Evolutionary conservation across 192 early-diverging fungal genomes (phyloP).

Genomic region (Mortierella hygrophila): DNA sequence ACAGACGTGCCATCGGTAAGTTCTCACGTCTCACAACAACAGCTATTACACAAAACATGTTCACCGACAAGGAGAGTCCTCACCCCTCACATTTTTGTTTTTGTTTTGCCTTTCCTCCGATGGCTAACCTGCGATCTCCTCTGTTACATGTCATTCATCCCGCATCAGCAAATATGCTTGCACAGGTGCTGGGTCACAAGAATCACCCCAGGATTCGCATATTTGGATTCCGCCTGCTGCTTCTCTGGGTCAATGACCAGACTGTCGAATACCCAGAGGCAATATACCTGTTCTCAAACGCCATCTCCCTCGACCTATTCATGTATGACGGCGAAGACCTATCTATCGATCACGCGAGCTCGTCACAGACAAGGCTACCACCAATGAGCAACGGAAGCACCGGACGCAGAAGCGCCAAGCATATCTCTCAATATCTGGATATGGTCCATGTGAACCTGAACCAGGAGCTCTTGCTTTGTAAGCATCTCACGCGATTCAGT

Average conservation of each 20-base stretch:
- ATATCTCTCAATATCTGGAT: constrained; percentile 44
- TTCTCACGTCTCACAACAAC: background rate
- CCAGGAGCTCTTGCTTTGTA: constrained; percentile 47
- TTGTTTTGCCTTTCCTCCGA: background rate
- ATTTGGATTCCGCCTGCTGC: constrained; percentile 79
- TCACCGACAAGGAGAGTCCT: background rate
- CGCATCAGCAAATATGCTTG: constrained; percentile 69
- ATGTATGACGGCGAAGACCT: constrained; percentile 59
- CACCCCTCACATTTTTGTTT: background rate
- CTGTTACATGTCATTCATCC: background rate
- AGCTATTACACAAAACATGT: background rate
- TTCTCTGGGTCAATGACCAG: constrained; percentile 80
- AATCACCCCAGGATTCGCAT: constrained; percentile 79
- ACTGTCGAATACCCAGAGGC: constrained; percentile 70
- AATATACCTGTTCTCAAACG: constrained; percentile 73
- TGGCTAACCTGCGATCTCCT: background rate
- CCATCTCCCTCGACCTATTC: constrained; percentile 72
- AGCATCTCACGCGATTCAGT: background rate
- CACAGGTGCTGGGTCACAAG: constrained; percentile 70
- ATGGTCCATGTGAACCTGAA: constrained; percentile 36
- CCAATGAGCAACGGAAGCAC: constrained; percentile 30
- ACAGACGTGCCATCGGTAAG: constrained; percentile 72
- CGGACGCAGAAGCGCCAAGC: constrained; percentile 31
- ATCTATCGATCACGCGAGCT: constrained; percentile 29
- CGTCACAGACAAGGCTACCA: constrained; percentile 39